phyloP scores from a whole-genome alignment of 345 rosid species.

The Nasturtium officinale region DNA sequence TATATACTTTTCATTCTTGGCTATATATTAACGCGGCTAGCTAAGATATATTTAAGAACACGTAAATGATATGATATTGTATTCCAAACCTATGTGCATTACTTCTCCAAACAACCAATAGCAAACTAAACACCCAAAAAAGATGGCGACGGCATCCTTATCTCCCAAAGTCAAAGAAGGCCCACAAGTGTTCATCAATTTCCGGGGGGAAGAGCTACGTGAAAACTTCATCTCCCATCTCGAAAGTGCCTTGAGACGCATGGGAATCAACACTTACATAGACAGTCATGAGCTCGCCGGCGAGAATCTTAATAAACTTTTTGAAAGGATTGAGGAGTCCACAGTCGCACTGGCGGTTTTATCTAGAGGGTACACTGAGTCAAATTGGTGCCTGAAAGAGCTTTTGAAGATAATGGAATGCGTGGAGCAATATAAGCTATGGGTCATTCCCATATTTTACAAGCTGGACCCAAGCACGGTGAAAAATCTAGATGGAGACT shows the following conservation, averaged over 20 bases:
- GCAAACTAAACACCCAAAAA: background rate
- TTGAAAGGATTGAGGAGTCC: conserved; percentile 27
- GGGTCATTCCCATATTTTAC: conserved; percentile 32
- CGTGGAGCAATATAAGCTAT: conserved; percentile 33
- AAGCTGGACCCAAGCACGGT: background rate
- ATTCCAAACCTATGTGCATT: conserved; percentile 10
- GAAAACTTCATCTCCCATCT: conserved; percentile 18
- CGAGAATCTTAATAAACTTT: background rate
- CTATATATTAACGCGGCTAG: conserved; percentile 4
- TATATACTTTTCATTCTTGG: background rate
- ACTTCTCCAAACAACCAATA: conserved; percentile 1
- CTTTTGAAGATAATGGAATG: conserved; percentile 32
- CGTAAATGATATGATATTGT: background rate
- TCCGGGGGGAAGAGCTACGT: conserved; percentile 34
- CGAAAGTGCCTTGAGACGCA: background rate
- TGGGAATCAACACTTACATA: conserved; percentile 15
- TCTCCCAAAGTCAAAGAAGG: background rate
- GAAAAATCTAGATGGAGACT: conserved; percentile 5
- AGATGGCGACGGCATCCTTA: background rate
- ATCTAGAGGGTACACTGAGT: conserved; percentile 30
- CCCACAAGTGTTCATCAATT: conserved; percentile 40
- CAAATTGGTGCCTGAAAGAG: conserved; percentile 39
- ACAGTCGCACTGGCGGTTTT: conserved; percentile 21
- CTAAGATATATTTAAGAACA: background rate
- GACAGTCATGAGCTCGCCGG: conserved; percentile 3